A percentile compares a stretch with the other conserved stretches of the same genome.
Evolutionary conservation across 2,329 filamentous ascomycete genomes (phyloP).

Genomic region (Xylariaceae sp.): DNA sequence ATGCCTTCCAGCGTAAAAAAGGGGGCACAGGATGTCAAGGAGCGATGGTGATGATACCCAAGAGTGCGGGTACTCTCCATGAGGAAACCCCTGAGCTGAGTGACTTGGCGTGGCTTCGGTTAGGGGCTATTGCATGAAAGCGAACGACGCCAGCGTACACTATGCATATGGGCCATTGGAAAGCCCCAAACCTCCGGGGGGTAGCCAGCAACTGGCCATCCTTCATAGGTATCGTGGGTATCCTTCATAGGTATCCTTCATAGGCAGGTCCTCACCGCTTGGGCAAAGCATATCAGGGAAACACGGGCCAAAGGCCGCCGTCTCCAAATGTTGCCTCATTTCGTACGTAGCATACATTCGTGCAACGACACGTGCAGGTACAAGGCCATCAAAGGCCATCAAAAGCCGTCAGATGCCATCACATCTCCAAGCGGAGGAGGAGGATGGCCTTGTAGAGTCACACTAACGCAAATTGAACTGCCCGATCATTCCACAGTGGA

Average conservation of each 20-base stretch:
- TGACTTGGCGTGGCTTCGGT: not conserved
- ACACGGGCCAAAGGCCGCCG: not conserved
- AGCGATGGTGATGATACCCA: not conserved
- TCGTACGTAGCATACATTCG: slow-evolving; percentile 6
- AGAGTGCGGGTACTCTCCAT: not conserved
- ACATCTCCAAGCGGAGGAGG: slow-evolving; percentile 21
- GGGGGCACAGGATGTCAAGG: not conserved
- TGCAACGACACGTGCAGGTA: slow-evolving; percentile 12
- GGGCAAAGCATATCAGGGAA: not conserved
- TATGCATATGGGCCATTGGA: not conserved
- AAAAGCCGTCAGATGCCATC: too few species aligned
- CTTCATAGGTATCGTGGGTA: not conserved
- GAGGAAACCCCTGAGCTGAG: slow-evolving; percentile 3
- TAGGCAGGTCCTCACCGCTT: not conserved
- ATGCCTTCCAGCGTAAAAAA: slow-evolving; percentile 6
- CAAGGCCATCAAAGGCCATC: slow-evolving; percentile 16
- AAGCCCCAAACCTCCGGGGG: not conserved
- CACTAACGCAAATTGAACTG: slow-evolving; percentile 22
- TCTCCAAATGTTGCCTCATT: slow-evolving; percentile 7
- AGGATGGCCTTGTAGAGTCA: slow-evolving; percentile 24
- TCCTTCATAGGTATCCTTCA: not conserved
- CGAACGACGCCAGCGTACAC: not conserved
- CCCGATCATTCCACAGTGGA: slow-evolving; percentile 22
- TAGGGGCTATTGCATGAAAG: slow-evolving; percentile 7
- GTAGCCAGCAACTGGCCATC: not conserved